Evolutionary conservation across 768 basidiomycete genomes (phyloP).

Genomic region (Rhodotorula diobovata): DNA sequence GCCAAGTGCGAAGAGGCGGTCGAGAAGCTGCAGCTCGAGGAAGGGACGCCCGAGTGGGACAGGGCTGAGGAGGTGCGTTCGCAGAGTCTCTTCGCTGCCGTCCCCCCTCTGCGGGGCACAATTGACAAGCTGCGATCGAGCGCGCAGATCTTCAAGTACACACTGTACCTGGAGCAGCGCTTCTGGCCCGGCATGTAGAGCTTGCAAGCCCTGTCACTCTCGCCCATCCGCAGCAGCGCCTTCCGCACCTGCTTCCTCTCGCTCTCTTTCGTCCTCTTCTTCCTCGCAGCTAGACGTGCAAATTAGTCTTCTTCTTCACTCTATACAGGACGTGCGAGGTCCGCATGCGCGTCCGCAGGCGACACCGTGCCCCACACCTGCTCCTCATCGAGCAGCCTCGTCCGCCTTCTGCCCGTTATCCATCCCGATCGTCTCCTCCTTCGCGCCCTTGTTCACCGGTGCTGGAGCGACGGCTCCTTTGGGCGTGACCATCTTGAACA

Average conservation of each 20-base stretch:
- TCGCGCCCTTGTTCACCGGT: no score
- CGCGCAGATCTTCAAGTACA: constrained; percentile 34
- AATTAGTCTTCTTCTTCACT: no score
- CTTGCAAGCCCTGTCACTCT: no score
- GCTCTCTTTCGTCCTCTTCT: no score
- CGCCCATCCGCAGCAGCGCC: no score
- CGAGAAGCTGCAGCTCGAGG: constrained; percentile 18
- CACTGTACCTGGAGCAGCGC: constrained; percentile 26
- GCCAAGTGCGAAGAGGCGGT: constrained; percentile 38
- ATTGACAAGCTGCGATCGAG: neutral
- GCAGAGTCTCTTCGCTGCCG: rapidly evolving
- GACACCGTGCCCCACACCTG: no score
- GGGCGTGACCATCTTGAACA: constrained; percentile 1
- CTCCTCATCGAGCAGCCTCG: no score
- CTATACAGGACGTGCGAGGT: no score
- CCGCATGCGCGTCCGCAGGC: no score
- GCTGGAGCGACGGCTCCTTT: neutral
- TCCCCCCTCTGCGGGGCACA: rapidly evolving
- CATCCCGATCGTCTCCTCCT: no score
- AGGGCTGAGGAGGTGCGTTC: constrained; percentile 26
- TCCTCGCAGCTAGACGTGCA: no score
- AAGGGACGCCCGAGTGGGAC: constrained; percentile 19
- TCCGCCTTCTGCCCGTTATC: neutral
- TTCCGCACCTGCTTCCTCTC: no score
- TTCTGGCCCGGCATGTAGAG: constrained; percentile 25